These are phyloP conservation scores for Dipodascus geniculatus DNA, from an alignment of 805 yeast genomes.

Conservation along the genomic window DNA sequence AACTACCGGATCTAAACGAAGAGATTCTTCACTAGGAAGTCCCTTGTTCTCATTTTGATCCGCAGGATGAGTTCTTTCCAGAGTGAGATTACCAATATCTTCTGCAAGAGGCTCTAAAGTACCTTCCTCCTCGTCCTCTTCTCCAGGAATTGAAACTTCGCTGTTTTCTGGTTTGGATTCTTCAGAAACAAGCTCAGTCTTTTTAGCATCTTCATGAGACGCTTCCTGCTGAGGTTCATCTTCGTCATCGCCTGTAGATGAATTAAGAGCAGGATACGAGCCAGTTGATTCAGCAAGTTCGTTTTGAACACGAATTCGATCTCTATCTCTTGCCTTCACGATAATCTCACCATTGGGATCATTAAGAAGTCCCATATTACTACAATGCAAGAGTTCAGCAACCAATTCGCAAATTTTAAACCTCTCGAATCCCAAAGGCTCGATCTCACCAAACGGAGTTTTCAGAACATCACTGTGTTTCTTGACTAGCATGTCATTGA, in stretches of 20 bases:
- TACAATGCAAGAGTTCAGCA: conserved; percentile 91
- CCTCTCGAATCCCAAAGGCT: conserved; percentile 80
- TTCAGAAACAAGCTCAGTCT: neutral
- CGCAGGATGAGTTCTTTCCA: conserved; percentile 6
- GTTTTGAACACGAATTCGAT: conserved; percentile 41
- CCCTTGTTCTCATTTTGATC: neutral
- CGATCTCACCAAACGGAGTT: conserved; percentile 56
- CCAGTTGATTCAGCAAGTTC: conserved; percentile 17
- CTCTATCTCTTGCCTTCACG: conserved; percentile 54
- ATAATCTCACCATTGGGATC: conserved; percentile 61
- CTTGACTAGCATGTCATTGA: conserved; percentile 47
- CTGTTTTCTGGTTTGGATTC: neutral
- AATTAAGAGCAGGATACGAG: conserved; percentile 19
- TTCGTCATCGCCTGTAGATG: conserved; percentile 17
- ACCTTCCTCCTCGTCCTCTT: conserved; percentile 2
- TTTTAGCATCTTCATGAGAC: neutral
- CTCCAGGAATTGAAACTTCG: neutral
- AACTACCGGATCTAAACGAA: conserved; percentile 53
- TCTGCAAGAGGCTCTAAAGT: conserved; percentile 1
- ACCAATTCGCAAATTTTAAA: conserved; percentile 84
- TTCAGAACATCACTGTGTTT: conserved; percentile 28
- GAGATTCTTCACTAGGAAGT: conserved; percentile 26
- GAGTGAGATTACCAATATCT: conserved; percentile 4
- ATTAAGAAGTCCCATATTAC: conserved; percentile 90
- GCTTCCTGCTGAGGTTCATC: conserved; percentile 7